Conservation (phyloP, 495 filamentous ascomycete genomes). For the Paragyromitra xinjiangensis region DNA sequence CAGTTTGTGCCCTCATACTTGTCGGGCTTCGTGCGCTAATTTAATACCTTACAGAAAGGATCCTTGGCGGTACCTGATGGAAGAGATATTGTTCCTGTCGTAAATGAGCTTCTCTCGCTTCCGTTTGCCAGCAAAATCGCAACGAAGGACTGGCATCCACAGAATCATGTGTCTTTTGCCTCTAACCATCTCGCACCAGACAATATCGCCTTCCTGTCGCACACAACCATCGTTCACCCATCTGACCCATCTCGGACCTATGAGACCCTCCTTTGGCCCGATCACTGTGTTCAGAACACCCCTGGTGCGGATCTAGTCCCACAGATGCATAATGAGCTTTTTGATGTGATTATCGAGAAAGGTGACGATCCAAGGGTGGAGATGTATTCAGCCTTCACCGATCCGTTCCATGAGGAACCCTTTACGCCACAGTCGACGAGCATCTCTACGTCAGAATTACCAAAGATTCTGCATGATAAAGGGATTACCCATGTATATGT, state of each 20-base stretch:
- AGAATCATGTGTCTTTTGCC: constrained; percentile 88
- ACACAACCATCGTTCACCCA: constrained; percentile 73
- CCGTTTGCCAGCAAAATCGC: constrained; percentile 79
- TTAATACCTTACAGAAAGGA: constrained; percentile 69
- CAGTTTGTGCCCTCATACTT: constrained; percentile 65
- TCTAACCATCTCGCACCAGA: constrained; percentile 69
- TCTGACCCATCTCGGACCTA: constrained; percentile 70
- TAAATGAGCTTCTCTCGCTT: constrained; percentile 78
- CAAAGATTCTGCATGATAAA: constrained; percentile 64
- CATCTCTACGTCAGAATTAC: constrained; percentile 71
- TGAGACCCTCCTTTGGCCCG: constrained; percentile 81
- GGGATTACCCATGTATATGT: constrained; percentile 80
- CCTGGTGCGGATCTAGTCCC: constrained; percentile 77
- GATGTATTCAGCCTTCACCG: constrained; percentile 90
- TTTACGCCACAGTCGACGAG: constrained; percentile 57
- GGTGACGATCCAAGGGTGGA: constrained; percentile 77
- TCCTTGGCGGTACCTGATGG: constrained; percentile 79
- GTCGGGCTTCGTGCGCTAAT: constrained; percentile 11
- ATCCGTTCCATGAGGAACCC: constrained; percentile 68
- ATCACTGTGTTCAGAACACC: constrained; percentile 82
- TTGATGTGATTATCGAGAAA: constrained; percentile 78
- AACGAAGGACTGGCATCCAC: constrained; percentile 90
- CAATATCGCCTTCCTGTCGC: constrained; percentile 72
- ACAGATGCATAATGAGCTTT: constrained; percentile 69
- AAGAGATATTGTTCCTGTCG: constrained; percentile 70